Percentiles rank a stretch among this genome's conserved stretches.
Evolutionary conservation across 2,329 filamentous ascomycete species (phyloP).

Genomic region (Westerdykella ornata): DNA sequence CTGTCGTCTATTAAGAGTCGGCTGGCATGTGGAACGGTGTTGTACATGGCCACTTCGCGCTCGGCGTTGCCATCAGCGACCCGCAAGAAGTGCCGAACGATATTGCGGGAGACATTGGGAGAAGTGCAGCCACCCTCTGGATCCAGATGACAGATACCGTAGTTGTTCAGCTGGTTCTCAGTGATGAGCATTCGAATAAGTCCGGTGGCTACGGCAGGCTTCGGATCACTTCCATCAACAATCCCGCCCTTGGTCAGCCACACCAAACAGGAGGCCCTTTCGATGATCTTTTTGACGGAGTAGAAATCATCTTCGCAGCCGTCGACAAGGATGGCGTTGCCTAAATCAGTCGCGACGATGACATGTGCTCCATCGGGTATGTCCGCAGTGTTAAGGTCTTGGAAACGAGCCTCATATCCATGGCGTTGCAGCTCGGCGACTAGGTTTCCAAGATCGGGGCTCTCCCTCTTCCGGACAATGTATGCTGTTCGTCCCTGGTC

Average conservation of each 20-base stretch:
- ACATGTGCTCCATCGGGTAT: neutral
- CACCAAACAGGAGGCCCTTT: constrained; percentile 32
- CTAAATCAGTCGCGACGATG: neutral
- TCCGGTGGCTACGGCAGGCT: constrained; percentile 9
- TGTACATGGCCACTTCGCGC: constrained; percentile 14
- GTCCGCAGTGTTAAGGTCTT: neutral
- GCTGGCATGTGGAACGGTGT: constrained; percentile 15
- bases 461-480: neutral
- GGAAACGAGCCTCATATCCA: neutral
- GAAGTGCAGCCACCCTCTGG: neutral
- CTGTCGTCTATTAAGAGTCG: constrained; percentile 14
- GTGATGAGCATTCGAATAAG: constrained; percentile 9
- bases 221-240: constrained; percentile 1
- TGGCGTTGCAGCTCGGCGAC: neutral
- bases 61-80: constrained; percentile 4
- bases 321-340: neutral
- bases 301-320: constrained; percentile 64
- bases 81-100: constrained; percentile 4
- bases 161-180: constrained; percentile 9
- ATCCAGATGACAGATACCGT: constrained; percentile 1
- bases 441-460: neutral
- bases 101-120: constrained; percentile 8
- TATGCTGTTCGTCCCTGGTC: neutral
- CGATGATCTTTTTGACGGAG: constrained; percentile 96
- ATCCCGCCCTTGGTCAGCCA: constrained; percentile 2